These are phyloP conservation scores for Pittosporum tobira DNA, from an alignment of 129 eudicot species.

Conservation along the genomic window DNA sequence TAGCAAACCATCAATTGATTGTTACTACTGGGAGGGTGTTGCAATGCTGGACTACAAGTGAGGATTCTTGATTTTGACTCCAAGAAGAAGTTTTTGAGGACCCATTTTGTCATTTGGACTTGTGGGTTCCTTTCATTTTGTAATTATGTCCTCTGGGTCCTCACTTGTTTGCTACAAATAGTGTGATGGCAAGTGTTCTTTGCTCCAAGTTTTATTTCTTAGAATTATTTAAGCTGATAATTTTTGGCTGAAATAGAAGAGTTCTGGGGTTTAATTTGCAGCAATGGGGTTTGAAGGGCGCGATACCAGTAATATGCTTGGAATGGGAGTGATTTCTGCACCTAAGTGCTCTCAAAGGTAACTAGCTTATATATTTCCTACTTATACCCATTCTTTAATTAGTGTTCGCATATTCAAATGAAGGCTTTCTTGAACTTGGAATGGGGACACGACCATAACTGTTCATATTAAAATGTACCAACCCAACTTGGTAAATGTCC, in stretches of 20 bases:
- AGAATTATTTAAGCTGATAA: neutral
- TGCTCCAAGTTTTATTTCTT: neutral
- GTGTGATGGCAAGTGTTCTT: slow-evolving; percentile 28
- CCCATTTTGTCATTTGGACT: slow-evolving; percentile 37
- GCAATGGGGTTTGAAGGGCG: slow-evolving; percentile 56
- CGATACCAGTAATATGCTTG: slow-evolving; percentile 39
- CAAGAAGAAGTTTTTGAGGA: slow-evolving; percentile 21
- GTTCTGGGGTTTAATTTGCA: slow-evolving; percentile 25
- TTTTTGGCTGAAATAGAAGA: neutral
- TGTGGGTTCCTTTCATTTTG: slow-evolving; percentile 16
- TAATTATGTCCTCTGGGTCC: slow-evolving; percentile 34
- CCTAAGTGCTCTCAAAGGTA: slow-evolving; percentile 77
- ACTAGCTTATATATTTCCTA: slow-evolving; percentile 8
- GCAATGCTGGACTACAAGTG: slow-evolving; percentile 31
- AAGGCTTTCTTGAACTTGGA: slow-evolving; percentile 29
- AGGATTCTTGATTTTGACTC: slow-evolving; percentile 30
- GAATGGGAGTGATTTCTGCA: slow-evolving; percentile 30
- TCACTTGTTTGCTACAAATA: slow-evolving; percentile 15
- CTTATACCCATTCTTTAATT: slow-evolving; percentile 9
- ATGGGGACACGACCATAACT: no score
- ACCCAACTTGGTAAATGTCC: neutral
- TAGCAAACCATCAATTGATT: neutral
- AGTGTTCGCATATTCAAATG: slow-evolving; percentile 18
- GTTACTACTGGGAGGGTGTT: slow-evolving; percentile 7
- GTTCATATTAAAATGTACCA: neutral